Evolutionary conservation across 2,329 filamentous ascomycete species (phyloP).

Genomic region (Lasiodiplodia citricola): DNA sequence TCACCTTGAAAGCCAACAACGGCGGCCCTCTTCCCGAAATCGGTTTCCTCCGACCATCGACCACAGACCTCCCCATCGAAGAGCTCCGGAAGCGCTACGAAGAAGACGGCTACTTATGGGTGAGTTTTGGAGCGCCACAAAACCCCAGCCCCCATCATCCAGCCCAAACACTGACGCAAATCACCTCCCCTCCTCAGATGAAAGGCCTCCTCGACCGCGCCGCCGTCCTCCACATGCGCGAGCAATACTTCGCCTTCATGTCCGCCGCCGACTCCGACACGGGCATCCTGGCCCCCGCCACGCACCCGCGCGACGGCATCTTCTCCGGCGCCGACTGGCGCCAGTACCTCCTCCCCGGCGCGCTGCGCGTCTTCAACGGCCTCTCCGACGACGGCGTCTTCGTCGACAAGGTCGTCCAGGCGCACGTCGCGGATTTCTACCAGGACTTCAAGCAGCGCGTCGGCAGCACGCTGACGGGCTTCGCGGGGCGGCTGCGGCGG

Average conservation of each 20-base stretch:
- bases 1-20: background rate
- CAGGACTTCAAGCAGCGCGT: background rate
- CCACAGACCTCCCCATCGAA: background rate
- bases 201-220: background rate
- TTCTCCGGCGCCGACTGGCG: background rate
- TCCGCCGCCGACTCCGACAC: background rate
- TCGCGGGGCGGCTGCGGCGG: background rate
- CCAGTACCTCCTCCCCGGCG: background rate
- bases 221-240: background rate
- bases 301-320: background rate
- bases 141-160: too few relatives aligned
- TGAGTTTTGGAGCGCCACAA: background rate
- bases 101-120: background rate
- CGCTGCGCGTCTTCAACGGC: background rate
- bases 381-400: background rate
- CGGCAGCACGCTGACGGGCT: background rate
- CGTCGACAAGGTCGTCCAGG: background rate
- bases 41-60: background rate
- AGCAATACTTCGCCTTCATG: background rate
- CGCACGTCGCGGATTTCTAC: background rate
- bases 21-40: background rate
- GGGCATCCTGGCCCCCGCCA: background rate
- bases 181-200: background rate
- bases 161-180: background rate
- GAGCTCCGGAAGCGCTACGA: background rate